A percentile compares a stretch with the other conserved stretches of the same genome.
Conservation (phyloP, 345 rosid genomes). For the Aegle marmelos region DNA sequence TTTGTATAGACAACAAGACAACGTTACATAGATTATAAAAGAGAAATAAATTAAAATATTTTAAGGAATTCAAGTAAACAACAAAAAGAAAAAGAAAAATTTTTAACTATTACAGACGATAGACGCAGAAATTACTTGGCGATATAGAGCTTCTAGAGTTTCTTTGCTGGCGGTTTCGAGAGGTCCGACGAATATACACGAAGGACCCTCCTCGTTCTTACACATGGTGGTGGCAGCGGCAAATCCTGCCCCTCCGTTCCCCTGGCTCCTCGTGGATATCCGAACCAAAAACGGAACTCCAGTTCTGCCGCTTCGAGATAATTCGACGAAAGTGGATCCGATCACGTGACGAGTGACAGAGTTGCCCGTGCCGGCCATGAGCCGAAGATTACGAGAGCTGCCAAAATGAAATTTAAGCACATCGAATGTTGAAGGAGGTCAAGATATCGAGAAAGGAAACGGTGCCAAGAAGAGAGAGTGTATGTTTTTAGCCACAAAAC, state of each 20-base stretch:
- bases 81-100: not conserved
- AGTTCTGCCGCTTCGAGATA: constrained; percentile 34
- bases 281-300: constrained; percentile 52
- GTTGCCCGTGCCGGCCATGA: constrained; percentile 71
- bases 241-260: constrained; percentile 31
- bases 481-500: not conserved
- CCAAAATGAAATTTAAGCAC: not conserved
- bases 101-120: not conserved
- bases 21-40: not conserved
- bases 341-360: constrained; percentile 48
- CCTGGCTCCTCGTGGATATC: constrained; percentile 37
- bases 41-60: not conserved
- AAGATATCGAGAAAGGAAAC: not conserved
- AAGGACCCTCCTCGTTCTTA: constrained; percentile 65
- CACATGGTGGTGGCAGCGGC: constrained; percentile 26
- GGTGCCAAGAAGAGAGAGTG: not conserved
- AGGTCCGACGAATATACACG: constrained; percentile 88
- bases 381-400: not conserved
- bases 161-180: constrained; percentile 88
- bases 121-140: constrained; percentile 40
- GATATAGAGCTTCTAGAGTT: constrained; percentile 92
- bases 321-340: constrained; percentile 37
- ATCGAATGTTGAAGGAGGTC: not conserved
- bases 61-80: not conserved
- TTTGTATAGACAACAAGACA: not conserved